phyloP scores from a whole-genome alignment of 768 basidiomycete genomes.

The Pisolithus albus region DNA sequence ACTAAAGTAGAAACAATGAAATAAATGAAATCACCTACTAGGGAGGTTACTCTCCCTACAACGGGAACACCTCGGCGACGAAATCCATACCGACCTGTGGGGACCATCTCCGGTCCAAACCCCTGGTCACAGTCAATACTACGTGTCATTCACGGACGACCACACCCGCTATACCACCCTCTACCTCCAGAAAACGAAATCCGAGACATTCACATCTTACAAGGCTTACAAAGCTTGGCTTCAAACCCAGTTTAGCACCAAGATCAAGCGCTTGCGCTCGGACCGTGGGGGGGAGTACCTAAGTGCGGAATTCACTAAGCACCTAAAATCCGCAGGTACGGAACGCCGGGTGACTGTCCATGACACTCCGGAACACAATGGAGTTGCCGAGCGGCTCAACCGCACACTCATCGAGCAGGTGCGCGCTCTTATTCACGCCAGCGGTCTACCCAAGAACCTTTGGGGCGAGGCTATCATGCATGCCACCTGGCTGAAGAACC shows the following conservation, averaged over 20 bases:
- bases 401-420: background rate
- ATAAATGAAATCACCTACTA: too few relatives aligned
- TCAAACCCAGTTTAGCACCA: background rate
- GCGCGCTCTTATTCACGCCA: background rate
- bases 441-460: background rate
- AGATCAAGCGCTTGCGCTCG: constrained; percentile 1
- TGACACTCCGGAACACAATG: constrained; percentile 39
- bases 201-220: constrained; percentile 6
- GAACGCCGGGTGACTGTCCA: constrained; percentile 32
- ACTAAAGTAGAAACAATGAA: too few relatives aligned
- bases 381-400: constrained; percentile 24
- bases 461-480: constrained; percentile 1
- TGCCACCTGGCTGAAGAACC: background rate
- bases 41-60: too few relatives aligned
- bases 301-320: constrained; percentile 6
- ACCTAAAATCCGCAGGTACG: background rate
- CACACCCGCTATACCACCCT: constrained; percentile 1
- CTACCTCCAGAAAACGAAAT: constrained; percentile 2
- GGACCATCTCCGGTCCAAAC: constrained; percentile 33
- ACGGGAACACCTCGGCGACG: constrained; percentile 1
- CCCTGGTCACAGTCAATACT: constrained; percentile 10
- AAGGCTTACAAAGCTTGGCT: constrained; percentile 2
- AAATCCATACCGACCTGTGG: constrained; percentile 35
- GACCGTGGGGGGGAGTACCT: constrained; percentile 28
- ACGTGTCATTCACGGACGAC: constrained; percentile 8